phyloP scores from a whole-genome alignment of 148 eudicot species.

The Persicaria maculosa region DNA sequence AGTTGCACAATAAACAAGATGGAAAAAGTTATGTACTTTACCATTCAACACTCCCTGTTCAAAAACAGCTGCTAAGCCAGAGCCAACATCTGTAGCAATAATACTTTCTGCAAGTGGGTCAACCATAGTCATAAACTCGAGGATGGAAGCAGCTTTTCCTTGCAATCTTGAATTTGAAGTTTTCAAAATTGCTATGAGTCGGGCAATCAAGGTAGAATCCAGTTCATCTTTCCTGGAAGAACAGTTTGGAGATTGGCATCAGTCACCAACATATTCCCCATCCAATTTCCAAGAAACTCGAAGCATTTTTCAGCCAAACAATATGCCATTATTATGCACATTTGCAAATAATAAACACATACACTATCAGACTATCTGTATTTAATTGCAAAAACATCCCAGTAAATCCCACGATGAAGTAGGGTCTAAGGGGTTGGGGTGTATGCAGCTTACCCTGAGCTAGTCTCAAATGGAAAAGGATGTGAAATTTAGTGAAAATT shows the following conservation, averaged over 20 bases:
- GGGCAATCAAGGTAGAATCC: constrained; percentile 41
- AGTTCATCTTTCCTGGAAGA: constrained; percentile 41
- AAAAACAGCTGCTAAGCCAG: constrained; percentile 49
- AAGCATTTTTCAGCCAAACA: not conserved
- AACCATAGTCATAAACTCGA: constrained; percentile 46
- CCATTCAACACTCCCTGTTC: constrained; percentile 46
- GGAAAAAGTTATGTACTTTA: constrained; percentile 14
- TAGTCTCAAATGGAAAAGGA: not conserved
- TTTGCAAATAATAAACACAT: not conserved
- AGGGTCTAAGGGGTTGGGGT: no score
- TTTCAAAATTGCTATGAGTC: constrained; percentile 50
- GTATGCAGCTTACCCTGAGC: no score
- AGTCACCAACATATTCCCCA: not conserved
- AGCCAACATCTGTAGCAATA: constrained; percentile 37
- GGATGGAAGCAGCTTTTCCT: constrained; percentile 64
- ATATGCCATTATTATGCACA: not conserved
- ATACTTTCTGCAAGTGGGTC: constrained; percentile 35
- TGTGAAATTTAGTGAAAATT: not conserved
- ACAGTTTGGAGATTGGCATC: constrained; percentile 1
- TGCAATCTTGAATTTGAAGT: constrained; percentile 39
- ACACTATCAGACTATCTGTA: not conserved
- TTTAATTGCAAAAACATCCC: no score
- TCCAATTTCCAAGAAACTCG: not conserved
- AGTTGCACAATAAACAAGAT: not conserved
- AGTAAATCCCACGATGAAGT: no score